Evolutionary conservation across 305 asterid genomes (phyloP).

Genomic region (Fraxinus floribunda): DNA sequence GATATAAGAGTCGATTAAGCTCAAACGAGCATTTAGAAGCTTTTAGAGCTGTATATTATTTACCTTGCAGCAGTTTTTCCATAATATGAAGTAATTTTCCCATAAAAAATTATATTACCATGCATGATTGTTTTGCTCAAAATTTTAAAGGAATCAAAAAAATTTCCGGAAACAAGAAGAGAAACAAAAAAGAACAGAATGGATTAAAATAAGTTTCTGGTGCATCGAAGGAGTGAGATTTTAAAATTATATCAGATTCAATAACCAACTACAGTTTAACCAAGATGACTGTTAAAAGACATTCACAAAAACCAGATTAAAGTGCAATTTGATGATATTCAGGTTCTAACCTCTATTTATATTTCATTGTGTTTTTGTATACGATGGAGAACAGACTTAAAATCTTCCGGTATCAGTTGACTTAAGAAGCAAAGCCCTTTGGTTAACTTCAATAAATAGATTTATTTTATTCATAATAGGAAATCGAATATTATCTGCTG

Average conservation of each 20-base stretch:
- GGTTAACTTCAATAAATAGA: neutral
- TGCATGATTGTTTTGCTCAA: too few species aligned
- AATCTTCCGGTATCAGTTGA: too few species aligned
- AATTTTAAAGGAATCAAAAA: too few species aligned
- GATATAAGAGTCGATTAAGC: neutral
- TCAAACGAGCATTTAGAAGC: neutral
- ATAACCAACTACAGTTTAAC: neutral
- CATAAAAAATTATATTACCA: neutral
- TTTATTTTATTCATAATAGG: neutral
- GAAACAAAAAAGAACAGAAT: neutral
- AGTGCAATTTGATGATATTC: neutral
- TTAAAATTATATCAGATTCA: neutral
- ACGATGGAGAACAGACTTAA: neutral
- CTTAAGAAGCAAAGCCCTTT: neutral
- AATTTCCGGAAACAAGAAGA: too few species aligned
- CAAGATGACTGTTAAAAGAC: neutral
- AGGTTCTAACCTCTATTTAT: neutral
- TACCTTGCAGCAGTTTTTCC: neutral
- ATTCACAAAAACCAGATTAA: neutral
- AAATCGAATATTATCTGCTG: neutral
- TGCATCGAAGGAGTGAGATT: neutral
- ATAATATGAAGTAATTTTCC: neutral
- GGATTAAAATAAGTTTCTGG: neutral
- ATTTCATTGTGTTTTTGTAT: too few species aligned
- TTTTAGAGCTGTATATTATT: neutral